Evolutionary conservation across 345 rosid genomes (phyloP).

Genomic region (Ricinus communis): DNA sequence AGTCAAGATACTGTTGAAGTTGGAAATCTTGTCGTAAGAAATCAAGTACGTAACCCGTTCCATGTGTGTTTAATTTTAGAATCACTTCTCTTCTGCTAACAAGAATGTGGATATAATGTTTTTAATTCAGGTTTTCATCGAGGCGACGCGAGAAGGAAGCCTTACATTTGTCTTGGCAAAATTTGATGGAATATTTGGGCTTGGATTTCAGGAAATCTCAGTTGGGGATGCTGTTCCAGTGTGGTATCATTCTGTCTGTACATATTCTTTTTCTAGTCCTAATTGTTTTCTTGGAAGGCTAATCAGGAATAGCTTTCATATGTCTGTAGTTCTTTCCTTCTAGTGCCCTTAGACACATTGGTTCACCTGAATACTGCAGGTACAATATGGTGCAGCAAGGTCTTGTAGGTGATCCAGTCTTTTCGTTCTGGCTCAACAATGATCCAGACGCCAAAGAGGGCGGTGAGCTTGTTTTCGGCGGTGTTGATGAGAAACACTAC

Average conservation of each 20-base stretch:
- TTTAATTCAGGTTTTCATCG: conserved; percentile 55
- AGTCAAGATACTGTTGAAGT: conserved; percentile 71
- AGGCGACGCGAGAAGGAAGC: conserved; percentile 68
- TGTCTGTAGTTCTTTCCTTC: conserved; percentile 1
- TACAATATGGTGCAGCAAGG: conserved; percentile 64
- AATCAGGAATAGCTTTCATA: neutral
- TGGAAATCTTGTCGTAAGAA: conserved; percentile 57
- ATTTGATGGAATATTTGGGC: conserved; percentile 83
- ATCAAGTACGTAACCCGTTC: conserved; percentile 49
- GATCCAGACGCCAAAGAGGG: conserved; percentile 47
- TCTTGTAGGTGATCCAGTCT: conserved; percentile 52
- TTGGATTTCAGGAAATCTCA: conserved; percentile 76
- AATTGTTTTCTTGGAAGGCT: too few species aligned
- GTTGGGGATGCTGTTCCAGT: conserved; percentile 62
- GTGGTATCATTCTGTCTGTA: too few species aligned
- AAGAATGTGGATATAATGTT: neutral
- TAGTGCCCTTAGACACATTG: conserved; percentile 1
- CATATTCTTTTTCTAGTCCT: too few species aligned
- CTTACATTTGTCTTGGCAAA: conserved; percentile 51
- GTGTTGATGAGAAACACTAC: conserved; percentile 58
- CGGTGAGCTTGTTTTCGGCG: conserved; percentile 87
- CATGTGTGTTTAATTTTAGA: neutral
- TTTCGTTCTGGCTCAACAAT: conserved; percentile 80
- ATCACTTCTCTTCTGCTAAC: neutral
- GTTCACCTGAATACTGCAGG: conserved; percentile 36